These are phyloP conservation scores for Suhomyces wounanorum DNA, from an alignment of 1,139 yeast genomes.

Conservation along the genomic window DNA sequence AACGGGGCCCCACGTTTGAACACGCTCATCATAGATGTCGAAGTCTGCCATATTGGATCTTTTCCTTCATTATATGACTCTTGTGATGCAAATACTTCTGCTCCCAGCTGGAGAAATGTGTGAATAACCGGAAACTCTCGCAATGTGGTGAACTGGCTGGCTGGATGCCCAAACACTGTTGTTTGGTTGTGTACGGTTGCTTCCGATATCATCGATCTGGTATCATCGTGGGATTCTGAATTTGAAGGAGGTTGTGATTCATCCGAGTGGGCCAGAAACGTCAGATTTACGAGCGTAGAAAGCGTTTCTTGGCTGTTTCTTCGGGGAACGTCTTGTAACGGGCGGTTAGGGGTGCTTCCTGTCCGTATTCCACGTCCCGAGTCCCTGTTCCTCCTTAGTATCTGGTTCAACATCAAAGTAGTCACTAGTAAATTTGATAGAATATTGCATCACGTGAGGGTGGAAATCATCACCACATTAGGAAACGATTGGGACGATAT, in stretches of 20 bases:
- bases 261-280: neutral
- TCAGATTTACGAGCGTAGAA: constrained; percentile 17
- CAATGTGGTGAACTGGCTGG: constrained; percentile 22
- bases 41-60: constrained; percentile 22
- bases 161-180: constrained; percentile 26
- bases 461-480: neutral
- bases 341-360: neutral
- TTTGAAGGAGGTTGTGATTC: neutral
- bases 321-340: neutral
- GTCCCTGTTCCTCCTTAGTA: constrained; percentile 6
- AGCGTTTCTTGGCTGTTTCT: constrained; percentile 18
- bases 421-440: no score
- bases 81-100: constrained; percentile 25
- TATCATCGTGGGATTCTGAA: neutral
- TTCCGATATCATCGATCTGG: constrained; percentile 22
- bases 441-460: neutral
- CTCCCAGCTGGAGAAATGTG: constrained; percentile 29
- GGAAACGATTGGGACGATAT: neutral
- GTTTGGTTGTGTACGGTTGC: constrained; percentile 31
- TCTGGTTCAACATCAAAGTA: constrained; percentile 5
- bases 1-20: constrained; percentile 38
- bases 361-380: neutral
- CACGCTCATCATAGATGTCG: constrained; percentile 32
- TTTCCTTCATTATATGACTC: constrained; percentile 19
- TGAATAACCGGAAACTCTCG: constrained; percentile 16